Percentiles rank a stretch among this genome's conserved stretches.
phyloP scores from a whole-genome alignment of 2,329 filamentous ascomycete genomes.

The Phialemoniopsis sp. region DNA sequence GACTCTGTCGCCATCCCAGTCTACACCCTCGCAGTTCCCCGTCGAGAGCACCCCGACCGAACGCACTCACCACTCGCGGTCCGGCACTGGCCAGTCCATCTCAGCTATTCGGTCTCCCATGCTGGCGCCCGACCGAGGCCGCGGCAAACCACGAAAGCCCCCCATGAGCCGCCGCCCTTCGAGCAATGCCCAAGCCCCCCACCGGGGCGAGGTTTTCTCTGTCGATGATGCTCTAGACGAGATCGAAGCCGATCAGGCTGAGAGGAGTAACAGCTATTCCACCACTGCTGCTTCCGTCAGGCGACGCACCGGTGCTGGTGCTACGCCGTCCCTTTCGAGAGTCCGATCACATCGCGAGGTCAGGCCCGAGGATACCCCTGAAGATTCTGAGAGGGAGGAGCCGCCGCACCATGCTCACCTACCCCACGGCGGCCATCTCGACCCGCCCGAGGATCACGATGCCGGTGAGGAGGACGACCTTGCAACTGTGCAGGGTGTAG shows the following conservation, averaged over 20 bases:
- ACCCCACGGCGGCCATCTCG: slow-evolving; percentile 3
- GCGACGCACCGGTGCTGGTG: slow-evolving; percentile 22
- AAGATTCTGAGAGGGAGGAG: slow-evolving; percentile 8
- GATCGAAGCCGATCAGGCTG: slow-evolving; percentile 63
- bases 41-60: slow-evolving; percentile 32
- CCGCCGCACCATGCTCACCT: slow-evolving; percentile 6
- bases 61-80: slow-evolving; percentile 29
- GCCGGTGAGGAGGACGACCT: slow-evolving; percentile 21
- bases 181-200: slow-evolving; percentile 65
- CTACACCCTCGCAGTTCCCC: slow-evolving; percentile 16
- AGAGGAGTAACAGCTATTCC: slow-evolving; percentile 37
- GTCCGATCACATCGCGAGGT: slow-evolving; percentile 20
- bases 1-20: slow-evolving; percentile 16
- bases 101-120: slow-evolving; percentile 37
- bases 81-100: slow-evolving; percentile 18
- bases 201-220: slow-evolving; percentile 83
- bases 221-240: slow-evolving; percentile 84
- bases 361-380: slow-evolving; percentile 12
- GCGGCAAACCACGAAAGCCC: slow-evolving; percentile 64
- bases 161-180: slow-evolving; percentile 69
- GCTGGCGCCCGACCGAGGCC: slow-evolving; percentile 42
- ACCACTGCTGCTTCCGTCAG: slow-evolving; percentile 32
- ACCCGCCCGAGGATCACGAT: slow-evolving; percentile 30
- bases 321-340: slow-evolving; percentile 20
- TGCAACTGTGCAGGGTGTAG: slow-evolving; percentile 18